Base-by-base conservation (phyloP, 495 filamentous ascomycete genomes). In the Penicillium mononematosum region DNA sequence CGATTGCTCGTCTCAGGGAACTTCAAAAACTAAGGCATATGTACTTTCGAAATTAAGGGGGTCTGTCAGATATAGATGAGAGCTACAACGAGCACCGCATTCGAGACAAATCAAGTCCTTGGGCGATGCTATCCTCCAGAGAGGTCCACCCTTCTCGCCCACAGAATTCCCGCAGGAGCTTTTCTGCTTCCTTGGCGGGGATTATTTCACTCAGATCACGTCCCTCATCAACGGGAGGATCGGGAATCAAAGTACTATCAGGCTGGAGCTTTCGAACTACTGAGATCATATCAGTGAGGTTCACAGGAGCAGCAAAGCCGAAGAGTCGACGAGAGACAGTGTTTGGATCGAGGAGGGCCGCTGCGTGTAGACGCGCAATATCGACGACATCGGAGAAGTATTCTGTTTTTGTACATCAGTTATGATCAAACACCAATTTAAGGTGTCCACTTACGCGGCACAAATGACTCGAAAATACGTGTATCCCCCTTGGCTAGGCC, bases 341-440 rank as follows among this genome's bases (percentile, higher is more conserved):
- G 1, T 59, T 60, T 0, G 69, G 66, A 36, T 80, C 63, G 4
- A 82, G 64, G 16, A 83, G 62, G 2, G 71, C 81, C 3, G 77
- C 71, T 2, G 81, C 67, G 46, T 80, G 77, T 0, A 85, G 63
- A 3, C 66, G 66, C 0, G 79, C 83, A 12, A 58, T 65, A 52
- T 87, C 83, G 32, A 70, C 61, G 2, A 84, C 80, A 59, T 85
- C 67, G 36, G 84, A 68, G 51, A 63, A 75, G 45, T 64, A 76
- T 44, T 53, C 50, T 80, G 50, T 50, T 22, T 38, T 16, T 11
- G 47, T 8, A 24, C 4, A 22, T 44, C 5, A 44, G 27, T 2
- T 14, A 24, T 24, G 4, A 5, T 14, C 27, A 12, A 39, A 11
- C 14, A 20, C 17, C 5, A 36, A 16, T 24, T 5, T 1, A 10